Conservation (phyloP, 2,329 filamentous ascomycete genomes). For the Beauveria medogensis region DNA sequence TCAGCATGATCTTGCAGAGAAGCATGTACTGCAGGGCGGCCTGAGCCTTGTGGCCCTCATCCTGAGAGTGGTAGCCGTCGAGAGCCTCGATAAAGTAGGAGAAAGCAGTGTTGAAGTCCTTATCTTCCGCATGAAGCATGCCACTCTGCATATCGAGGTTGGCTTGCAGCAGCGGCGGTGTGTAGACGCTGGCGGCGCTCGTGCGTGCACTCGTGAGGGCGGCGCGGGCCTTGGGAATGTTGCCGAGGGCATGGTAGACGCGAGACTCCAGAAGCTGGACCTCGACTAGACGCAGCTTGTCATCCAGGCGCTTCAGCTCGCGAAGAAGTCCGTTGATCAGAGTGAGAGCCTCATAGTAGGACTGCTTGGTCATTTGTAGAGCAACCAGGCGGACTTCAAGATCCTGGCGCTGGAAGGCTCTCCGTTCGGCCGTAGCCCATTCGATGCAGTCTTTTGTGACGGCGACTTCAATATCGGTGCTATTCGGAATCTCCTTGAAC, state of each 20-base stretch:
- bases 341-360: slow-evolving; percentile 92
- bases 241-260: slow-evolving; percentile 95
- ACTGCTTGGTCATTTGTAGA: slow-evolving; percentile 94
- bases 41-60: slow-evolving; percentile 84
- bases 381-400: slow-evolving; percentile 91
- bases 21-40: slow-evolving; percentile 98
- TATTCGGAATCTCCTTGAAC: slow-evolving; percentile 88
- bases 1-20: slow-evolving; percentile 99
- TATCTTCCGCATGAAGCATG: slow-evolving; percentile 96
- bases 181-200: slow-evolving; percentile 94
- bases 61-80: slow-evolving; percentile 91
- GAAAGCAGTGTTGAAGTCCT: slow-evolving; percentile 97
- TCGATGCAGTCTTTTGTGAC: slow-evolving; percentile 99
- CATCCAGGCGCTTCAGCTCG: slow-evolving; percentile 95
- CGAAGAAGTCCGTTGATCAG: slow-evolving; percentile 94
- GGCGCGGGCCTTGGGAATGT: slow-evolving; percentile 90
- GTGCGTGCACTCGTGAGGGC: slow-evolving; percentile 91
- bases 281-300: slow-evolving; percentile 96
- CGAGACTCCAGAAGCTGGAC: slow-evolving; percentile 95
- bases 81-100: slow-evolving; percentile 99
- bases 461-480: slow-evolving; percentile 84
- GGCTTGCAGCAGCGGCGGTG: slow-evolving; percentile 87
- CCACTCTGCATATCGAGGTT: slow-evolving; percentile 98
- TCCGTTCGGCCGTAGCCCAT: slow-evolving; percentile 91
- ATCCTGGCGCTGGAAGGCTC: slow-evolving; percentile 94